Evolutionary conservation across 2,329 filamentous ascomycete species (phyloP), one percentile per base, ranked within the genome.

Genomic region (Calonectria pseudoreteaudii): DNA sequence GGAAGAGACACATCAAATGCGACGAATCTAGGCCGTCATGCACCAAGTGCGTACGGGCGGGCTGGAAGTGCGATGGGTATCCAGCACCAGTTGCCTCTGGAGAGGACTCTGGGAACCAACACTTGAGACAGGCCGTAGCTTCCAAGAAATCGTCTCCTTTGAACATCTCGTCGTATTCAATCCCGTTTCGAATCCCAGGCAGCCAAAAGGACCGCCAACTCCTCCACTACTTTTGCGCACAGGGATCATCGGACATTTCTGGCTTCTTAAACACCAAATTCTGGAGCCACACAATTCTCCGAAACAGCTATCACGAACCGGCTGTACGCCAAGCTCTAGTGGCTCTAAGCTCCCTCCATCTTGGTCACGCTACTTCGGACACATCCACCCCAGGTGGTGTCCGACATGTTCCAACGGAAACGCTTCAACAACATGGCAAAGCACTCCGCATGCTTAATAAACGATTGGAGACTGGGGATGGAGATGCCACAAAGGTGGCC

Each of bases 121-220:
- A 14, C 36, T 13, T 30, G 47, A 44, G 36, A 26, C 64, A 64
- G 38, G 52, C 52, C 9, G 58, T 20, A 14, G 38, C 14, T 4
- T 2, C 26, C 14, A 34, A 31, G 34, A 60, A 26, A 50, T 26
- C 56, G 14, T 26, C 44, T 20, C n/a, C 70, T 14, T 34, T 72
- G 53, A 65, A 47, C 47, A 72, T 72, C 18, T 49, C 70, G 16
- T 65, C 65, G 1, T 72, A 72, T 31, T 72, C 70, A 7, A 31
- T 72, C 30, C 70, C 70, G 5, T 72, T 72, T 50, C 52, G 58
- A 38, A 65, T 72, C 18, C 70, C 70, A 7, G 70, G 70, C 2
- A 72, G 70, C 65, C 70, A 72, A 36, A 68, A 72, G 26, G 70
- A 72, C 70, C 70, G 70, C 26, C 70, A 72, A 26, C 38, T 72